Evolutionary conservation across 495 filamentous ascomycete genomes (phyloP), one percentile per base, ranked within the genome.

Genomic region (Poronia punctata): DNA sequence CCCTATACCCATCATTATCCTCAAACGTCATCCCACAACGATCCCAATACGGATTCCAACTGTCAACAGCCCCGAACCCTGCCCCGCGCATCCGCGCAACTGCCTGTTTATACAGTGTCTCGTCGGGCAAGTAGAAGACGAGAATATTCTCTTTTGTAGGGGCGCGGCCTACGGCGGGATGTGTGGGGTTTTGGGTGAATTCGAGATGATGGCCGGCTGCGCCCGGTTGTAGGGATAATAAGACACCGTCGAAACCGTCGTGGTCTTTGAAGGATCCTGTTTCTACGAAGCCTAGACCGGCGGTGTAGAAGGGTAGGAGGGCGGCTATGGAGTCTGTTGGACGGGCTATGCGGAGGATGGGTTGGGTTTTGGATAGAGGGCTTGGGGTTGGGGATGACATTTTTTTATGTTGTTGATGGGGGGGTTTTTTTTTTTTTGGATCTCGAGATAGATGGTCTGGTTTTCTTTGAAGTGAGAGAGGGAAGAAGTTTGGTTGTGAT

Each of bases 1-100:
- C 52, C 12, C 60, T 29, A 44, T 61, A 64, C 7, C 60, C 60
- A 30, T 64, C 60, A 1, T 53, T 29, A 23, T 64, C 60, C 34
- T 64, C 60, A 43, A 53, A 61, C n/a, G 60, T 56, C 42, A 50
- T 54, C 23, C 60, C 60, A 28, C 43, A 50, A 2, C 48, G 46
- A 30, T 61, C 52, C 56, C 60, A 64, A 31, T 61, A 64, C 0
- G 57, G 57, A 22, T 61, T 61, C 31, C 56, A 56, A 36, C 55
- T 61, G 22, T 24, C 15, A 18, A 59, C 53, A 1, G 51, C 17
- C 3, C 29, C 11, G 19, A 56, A 56, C 1, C 57, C 57, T 21
- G 27, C 29, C 9, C 12, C 18, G 22, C 49, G 43, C 52, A 64
- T 59, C 21, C 40, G 48, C 33, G 35, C 34, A 14, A 61, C 46